phyloP scores from a whole-genome alignment of 306 rosid species.

The Begonia masoniana region DNA sequence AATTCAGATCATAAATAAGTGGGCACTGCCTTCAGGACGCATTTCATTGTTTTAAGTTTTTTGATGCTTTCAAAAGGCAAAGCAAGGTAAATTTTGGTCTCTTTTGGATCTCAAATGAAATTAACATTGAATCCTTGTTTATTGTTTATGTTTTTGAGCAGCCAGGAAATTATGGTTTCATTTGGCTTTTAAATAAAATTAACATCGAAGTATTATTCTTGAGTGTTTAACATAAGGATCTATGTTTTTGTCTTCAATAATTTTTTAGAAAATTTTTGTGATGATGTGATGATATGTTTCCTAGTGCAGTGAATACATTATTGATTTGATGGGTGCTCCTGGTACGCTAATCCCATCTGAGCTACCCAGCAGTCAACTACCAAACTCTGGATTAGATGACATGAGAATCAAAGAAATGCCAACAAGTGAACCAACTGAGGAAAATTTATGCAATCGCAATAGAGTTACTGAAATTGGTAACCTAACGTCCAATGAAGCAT shows the following conservation, averaged over 20 bases:
- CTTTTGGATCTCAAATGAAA: too few species aligned
- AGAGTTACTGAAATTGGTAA: conserved; percentile 24
- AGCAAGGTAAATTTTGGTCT: too few species aligned
- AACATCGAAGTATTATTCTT: too few species aligned
- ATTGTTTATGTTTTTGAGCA: too few species aligned
- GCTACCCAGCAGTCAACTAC: conserved; percentile 79
- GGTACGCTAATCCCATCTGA: conserved; percentile 93
- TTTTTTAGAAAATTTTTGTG: conserved; percentile 9
- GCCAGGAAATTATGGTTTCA: too few species aligned
- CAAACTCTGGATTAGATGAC: conserved; percentile 49
- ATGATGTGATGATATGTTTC: conserved; percentile 19
- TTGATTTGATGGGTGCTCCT: conserved; percentile 99
- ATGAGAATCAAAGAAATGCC: conserved; percentile 49
- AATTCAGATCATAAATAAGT: too few species aligned
- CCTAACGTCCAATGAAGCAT: conserved; percentile 35
- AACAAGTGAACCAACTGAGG: conserved; percentile 18
- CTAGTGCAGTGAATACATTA: conserved; percentile 83
- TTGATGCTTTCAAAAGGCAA: too few species aligned
- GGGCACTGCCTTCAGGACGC: too few species aligned
- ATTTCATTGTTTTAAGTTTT: too few species aligned
- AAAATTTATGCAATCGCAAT: conserved; percentile 24
- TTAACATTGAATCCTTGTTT: too few species aligned
- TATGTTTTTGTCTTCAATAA: not conserved
- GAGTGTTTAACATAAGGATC: too few species aligned
- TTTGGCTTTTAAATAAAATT: too few species aligned